These are phyloP conservation scores for Lomentospora prolificans DNA, from an alignment of 2,329 filamentous ascomycete species.

Conservation along the genomic window DNA sequence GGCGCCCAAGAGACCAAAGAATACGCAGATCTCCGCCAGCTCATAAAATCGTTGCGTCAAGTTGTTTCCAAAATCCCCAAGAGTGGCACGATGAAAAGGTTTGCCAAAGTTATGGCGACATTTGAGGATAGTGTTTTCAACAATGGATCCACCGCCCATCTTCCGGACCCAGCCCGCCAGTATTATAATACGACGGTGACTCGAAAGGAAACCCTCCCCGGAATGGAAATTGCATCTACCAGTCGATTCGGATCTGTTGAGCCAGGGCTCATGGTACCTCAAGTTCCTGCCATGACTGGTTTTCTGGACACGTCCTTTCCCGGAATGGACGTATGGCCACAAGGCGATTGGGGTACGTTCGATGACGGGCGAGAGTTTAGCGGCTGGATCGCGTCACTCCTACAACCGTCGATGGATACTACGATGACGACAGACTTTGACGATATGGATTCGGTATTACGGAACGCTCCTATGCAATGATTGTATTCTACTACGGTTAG, in stretches of 20 bases:
- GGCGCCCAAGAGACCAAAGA: neutral
- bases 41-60: constrained; percentile 12
- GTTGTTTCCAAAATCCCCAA: constrained; percentile 15
- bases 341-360: constrained; percentile 2
- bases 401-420: neutral
- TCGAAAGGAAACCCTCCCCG: no score
- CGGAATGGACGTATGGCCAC: neutral
- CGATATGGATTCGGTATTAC: neutral
- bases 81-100: constrained; percentile 19
- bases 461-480: neutral
- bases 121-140: constrained; percentile 18
- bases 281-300: neutral
- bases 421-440: neutral
- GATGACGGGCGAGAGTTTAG: constrained; percentile 4
- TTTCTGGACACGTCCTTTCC: constrained; percentile 2
- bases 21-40: constrained; percentile 8
- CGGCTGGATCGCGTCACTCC: constrained; percentile 2
- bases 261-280: neutral
- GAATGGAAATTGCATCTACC: neutral
- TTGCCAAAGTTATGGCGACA: constrained; percentile 18
- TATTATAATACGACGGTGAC: no score
- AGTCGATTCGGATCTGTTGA: neutral
- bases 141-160: neutral
- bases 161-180: no score
- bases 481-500: no score